A percentile compares a stretch with the other conserved stretches of the same genome.
These are phyloP conservation scores for Clavispora vitiphila DNA, from an alignment of 805 yeast species.

Conservation along the genomic window DNA sequence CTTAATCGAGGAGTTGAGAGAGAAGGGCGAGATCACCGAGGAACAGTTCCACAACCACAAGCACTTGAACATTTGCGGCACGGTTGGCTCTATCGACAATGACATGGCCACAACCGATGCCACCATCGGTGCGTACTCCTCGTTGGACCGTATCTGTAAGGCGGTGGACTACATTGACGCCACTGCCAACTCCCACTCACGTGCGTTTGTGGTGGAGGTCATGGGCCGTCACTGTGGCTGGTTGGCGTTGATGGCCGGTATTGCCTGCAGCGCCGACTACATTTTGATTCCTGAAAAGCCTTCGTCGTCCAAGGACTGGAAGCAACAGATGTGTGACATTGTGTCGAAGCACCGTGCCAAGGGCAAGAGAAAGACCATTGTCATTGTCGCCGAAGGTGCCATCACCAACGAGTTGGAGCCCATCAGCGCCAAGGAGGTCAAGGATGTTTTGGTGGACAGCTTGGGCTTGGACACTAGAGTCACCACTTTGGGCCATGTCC, in stretches of 20 bases:
- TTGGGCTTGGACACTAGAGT: conserved; percentile 73
- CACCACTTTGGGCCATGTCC: conserved; percentile 76
- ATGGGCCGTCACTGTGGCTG: conserved; percentile 92
- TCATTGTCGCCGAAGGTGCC: conserved; percentile 84
- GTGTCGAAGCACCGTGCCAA: conserved; percentile 58
- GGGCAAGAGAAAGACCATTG: conserved; percentile 76
- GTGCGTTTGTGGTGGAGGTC: conserved; percentile 81
- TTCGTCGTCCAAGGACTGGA: conserved; percentile 59
- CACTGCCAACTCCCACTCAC: conserved; percentile 75
- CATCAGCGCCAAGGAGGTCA: conserved; percentile 61
- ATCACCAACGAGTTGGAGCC: conserved; percentile 64
- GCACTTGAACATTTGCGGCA: conserved; percentile 65
- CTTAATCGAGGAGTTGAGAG: conserved; percentile 52
- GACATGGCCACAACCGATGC: conserved; percentile 84
- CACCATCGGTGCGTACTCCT: conserved; percentile 78
- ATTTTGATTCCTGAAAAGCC: conserved; percentile 80
- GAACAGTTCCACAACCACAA: conserved; percentile 44
- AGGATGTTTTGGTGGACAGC: conserved; percentile 52
- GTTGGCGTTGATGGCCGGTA: conserved; percentile 78
- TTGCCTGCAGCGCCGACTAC: conserved; percentile 75
- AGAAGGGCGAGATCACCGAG: conserved; percentile 39
- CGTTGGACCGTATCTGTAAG: conserved; percentile 68
- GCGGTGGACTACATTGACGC: conserved; percentile 80
- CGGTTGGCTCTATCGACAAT: conserved; percentile 80
- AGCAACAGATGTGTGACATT: conserved; percentile 59